Evolutionary conservation across 2,329 filamentous ascomycete species (phyloP).

Genomic region (Penicillium paneum): DNA sequence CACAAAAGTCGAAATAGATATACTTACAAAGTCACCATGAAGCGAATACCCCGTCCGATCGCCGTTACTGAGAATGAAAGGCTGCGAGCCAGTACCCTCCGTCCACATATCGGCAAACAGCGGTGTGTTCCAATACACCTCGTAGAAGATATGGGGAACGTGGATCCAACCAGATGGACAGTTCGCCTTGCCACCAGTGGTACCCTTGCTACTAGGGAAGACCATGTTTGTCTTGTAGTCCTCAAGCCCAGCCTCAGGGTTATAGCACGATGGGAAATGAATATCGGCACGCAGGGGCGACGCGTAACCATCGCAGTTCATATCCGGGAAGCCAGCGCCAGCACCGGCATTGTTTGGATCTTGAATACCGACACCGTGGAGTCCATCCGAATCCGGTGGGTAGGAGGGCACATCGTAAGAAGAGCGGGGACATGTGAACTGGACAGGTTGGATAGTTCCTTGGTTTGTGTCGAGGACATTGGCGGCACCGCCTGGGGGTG

Average conservation of each 20-base stretch:
- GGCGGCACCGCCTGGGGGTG: constrained; percentile 52
- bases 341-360: constrained; percentile 14
- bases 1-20: not conserved
- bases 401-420: constrained; percentile 14
- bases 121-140: constrained; percentile 19
- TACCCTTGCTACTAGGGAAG: constrained; percentile 13
- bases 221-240: constrained; percentile 12
- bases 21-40: constrained; percentile 16
- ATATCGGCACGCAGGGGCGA: constrained; percentile 17
- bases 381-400: constrained; percentile 11
- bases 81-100: constrained; percentile 8
- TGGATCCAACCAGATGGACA: constrained; percentile 14
- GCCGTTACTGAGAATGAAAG: constrained; percentile 13
- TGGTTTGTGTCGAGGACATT: constrained; percentile 14
- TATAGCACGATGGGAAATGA: constrained; percentile 18
- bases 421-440: constrained; percentile 14
- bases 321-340: constrained; percentile 17
- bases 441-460: constrained; percentile 15
- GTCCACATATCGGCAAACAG: constrained; percentile 11
- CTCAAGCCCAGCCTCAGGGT: constrained; percentile 10
- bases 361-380: constrained; percentile 16
- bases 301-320: constrained; percentile 17
- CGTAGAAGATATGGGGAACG: constrained; percentile 17
- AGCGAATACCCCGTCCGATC: constrained; percentile 17
- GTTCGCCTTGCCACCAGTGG: constrained; percentile 11